These are phyloP conservation scores for Juglanconis sp. DNA, from an alignment of 2,329 filamentous ascomycete genomes.

Conservation along the genomic window DNA sequence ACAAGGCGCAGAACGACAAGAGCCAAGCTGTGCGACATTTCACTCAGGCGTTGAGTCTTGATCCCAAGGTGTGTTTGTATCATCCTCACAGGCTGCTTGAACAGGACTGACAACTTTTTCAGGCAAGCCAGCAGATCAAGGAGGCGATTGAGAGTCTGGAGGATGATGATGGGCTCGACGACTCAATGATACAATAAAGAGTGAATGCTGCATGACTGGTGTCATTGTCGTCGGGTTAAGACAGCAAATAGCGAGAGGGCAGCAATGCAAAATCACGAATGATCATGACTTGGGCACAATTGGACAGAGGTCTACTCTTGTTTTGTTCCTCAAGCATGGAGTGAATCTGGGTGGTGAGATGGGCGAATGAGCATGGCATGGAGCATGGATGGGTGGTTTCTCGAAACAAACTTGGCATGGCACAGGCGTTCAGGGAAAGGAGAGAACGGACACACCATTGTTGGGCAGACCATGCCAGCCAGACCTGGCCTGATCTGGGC, in stretches of 20 bases:
- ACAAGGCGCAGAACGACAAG: slow-evolving; percentile 69
- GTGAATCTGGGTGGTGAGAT: neutral
- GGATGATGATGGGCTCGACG: slow-evolving; percentile 69
- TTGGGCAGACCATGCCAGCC: neutral
- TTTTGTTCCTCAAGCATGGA: neutral
- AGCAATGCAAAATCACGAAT: neutral
- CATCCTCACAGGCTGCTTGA: neutral
- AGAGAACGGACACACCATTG: neutral
- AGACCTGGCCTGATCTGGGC: neutral
- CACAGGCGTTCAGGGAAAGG: slow-evolving; percentile 1
- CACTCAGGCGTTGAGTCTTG: slow-evolving; percentile 89
- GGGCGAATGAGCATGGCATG: slow-evolving; percentile 6
- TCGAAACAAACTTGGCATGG: slow-evolving; percentile 6
- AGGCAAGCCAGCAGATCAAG: slow-evolving; percentile 94
- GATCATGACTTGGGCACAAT: neutral
- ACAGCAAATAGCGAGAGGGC: neutral
- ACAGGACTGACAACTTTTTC: slow-evolving; percentile 4
- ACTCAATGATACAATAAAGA: slow-evolving; percentile 58
- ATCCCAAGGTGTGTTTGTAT: slow-evolving; percentile 74
- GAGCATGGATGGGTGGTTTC: slow-evolving; percentile 7
- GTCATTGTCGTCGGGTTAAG: neutral
- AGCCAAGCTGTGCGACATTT: slow-evolving; percentile 86
- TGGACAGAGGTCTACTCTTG: neutral
- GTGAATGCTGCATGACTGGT: neutral
- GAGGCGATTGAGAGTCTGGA: slow-evolving; percentile 93